Percentiles rank a stretch among this genome's conserved stretches.
Conservation (phyloP, 1,284 basidiomycete genomes). For the Puccinia triticina region DNA sequence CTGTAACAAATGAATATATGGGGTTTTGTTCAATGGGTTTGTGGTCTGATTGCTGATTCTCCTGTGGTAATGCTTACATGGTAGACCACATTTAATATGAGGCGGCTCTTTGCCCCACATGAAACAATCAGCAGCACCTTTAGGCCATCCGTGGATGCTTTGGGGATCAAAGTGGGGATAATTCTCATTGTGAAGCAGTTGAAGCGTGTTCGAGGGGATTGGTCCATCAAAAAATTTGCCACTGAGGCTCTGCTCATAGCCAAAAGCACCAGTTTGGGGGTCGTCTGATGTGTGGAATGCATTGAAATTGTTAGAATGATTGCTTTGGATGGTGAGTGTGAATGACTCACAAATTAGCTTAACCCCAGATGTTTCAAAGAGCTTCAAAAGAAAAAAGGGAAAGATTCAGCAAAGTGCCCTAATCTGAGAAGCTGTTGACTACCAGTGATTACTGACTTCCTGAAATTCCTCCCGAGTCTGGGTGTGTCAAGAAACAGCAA, state of each 20-base stretch:
- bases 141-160: too few relatives aligned
- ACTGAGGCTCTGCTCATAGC: constrained; percentile 19
- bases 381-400: not conserved
- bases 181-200: not conserved
- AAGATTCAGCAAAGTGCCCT: not conserved
- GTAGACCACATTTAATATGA: constrained; percentile 23
- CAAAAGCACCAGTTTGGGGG: constrained; percentile 22
- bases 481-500: not conserved
- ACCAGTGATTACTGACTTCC: constrained; percentile 22
- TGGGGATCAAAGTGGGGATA: not conserved
- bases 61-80: constrained; percentile 7
- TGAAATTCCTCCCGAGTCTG: not conserved
- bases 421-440: not conserved
- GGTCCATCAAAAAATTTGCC: not conserved
- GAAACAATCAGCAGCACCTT: not conserved
- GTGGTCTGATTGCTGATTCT: not conserved
- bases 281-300: not conserved
- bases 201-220: not conserved
- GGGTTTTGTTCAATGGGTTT: not conserved
- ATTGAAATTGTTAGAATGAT: not conserved
- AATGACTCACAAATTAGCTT: constrained; percentile 1
- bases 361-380: not conserved
- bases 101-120: not conserved
- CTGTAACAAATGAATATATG: not conserved
- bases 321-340: not conserved